Conservation (phyloP, 768 basidiomycete genomes). For the Trametes elegans region DNA sequence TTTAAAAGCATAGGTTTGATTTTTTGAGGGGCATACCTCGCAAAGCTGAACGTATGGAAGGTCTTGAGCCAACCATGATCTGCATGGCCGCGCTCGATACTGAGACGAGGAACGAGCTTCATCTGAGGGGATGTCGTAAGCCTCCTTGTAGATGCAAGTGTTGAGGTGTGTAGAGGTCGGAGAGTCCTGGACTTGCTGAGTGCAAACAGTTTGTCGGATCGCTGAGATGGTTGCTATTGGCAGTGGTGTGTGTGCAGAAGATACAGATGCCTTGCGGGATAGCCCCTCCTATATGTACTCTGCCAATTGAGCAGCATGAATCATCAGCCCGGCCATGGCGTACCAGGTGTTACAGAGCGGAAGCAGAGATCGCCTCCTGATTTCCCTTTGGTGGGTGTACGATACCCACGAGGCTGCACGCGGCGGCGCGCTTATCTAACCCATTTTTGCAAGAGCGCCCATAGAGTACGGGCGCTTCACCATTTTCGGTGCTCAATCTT, state of each 20-base stretch:
- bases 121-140: constrained; percentile 8
- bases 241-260: too few relatives aligned
- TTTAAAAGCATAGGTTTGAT: background rate
- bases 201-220: constrained; percentile 9
- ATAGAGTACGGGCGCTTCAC: background rate
- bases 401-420: constrained; percentile 14
- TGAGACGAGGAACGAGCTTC: constrained; percentile 36
- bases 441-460: background rate
- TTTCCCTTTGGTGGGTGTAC: constrained; percentile 13
- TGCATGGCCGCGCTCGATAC: constrained; percentile 43
- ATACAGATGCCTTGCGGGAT: too few relatives aligned
- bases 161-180: background rate
- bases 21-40: constrained; percentile 44
- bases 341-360: background rate
- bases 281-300: background rate
- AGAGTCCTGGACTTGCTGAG: background rate
- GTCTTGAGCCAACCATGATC: constrained; percentile 58
- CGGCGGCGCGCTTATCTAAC: constrained; percentile 13
- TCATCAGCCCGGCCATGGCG: constrained; percentile 2
- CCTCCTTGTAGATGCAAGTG: background rate
- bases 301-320: background rate
- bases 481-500: constrained; percentile 14
- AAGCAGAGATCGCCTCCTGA: background rate
- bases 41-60: constrained; percentile 75
- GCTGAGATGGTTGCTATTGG: background rate